A percentile compares a stretch with the other conserved stretches of the same genome.
These are phyloP conservation scores for Rhodotorula sp. DNA, from an alignment of 1,284 basidiomycete genomes.

Conservation along the genomic window DNA sequence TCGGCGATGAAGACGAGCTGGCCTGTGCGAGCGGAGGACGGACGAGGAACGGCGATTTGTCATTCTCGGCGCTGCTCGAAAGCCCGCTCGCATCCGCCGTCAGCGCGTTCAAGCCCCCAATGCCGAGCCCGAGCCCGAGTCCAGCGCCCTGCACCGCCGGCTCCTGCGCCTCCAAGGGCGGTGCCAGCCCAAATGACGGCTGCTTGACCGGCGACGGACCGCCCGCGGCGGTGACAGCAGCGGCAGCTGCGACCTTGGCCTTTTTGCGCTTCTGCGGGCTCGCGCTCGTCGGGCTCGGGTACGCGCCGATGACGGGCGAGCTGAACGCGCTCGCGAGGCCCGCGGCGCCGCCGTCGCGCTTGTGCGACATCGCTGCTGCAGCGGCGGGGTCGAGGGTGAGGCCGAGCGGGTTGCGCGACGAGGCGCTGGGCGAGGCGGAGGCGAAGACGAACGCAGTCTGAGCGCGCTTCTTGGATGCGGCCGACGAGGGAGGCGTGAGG, in stretches of 20 bases:
- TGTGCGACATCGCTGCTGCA: neutral
- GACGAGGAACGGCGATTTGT: neutral
- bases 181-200: neutral
- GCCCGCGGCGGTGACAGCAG: no score
- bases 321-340: slow-evolving; percentile 35
- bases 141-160: neutral
- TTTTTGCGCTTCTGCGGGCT: slow-evolving; percentile 29
- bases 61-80: neutral
- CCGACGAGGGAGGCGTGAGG: slow-evolving; percentile 19
- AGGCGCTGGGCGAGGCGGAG: neutral
- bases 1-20: no score
- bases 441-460: slow-evolving; percentile 13
- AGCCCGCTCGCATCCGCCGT: neutral
- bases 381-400: slow-evolving; percentile 9
- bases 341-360: neutral
- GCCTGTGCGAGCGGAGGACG: no score
- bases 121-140: neutral
- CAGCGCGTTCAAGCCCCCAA: neutral
- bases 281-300: slow-evolving; percentile 20
- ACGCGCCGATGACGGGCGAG: slow-evolving; percentile 24
- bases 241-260: slow-evolving; percentile 10
- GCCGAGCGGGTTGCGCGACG: neutral
- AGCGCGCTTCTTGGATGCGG: slow-evolving; percentile 17
- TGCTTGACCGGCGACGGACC: neutral
- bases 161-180: neutral